Conservation (phyloP, 345 rosid genomes). For the Barbarea vulgaris region DNA sequence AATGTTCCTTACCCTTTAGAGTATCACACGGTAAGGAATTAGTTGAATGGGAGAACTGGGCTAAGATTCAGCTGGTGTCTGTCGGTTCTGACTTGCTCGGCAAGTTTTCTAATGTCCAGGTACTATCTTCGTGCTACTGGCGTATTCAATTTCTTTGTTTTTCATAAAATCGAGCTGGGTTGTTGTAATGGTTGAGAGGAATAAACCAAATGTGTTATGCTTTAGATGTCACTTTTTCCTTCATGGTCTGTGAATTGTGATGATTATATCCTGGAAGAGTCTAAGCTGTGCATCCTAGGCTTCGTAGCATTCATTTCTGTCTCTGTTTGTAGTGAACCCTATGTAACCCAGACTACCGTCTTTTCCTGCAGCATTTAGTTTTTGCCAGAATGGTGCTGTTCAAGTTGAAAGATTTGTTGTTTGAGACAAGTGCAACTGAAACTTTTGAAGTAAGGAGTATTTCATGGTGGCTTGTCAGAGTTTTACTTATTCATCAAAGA, state of each 20-base stretch:
- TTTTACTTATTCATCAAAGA: conserved; percentile 74
- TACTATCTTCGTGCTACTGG: conserved; percentile 14
- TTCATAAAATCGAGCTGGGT: too few relatives aligned
- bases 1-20: conserved; percentile 52
- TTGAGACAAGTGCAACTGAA: conserved; percentile 49
- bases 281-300: too few relatives aligned
- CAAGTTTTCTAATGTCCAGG: conserved; percentile 85
- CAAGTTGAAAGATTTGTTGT: conserved; percentile 71
- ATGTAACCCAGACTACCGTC: neutral
- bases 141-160: too few relatives aligned
- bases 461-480: conserved; percentile 88
- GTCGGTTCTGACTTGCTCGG: conserved; percentile 83
- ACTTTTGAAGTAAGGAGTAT: conserved; percentile 59
- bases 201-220: too few relatives aligned
- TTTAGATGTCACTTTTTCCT: too few relatives aligned
- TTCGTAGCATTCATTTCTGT: neutral
- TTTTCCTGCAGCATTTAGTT: conserved; percentile 60
- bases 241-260: too few relatives aligned
- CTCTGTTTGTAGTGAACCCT: conserved; percentile 1
- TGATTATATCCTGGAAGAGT: too few relatives aligned
- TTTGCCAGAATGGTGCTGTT: conserved; percentile 74
- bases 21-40: conserved; percentile 43
- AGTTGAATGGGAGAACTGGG: conserved; percentile 79
- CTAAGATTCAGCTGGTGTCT: conserved; percentile 77
- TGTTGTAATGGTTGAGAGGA: too few relatives aligned